Conservation (phyloP, 495 filamentous ascomycete genomes). For the Trichoderma asperelloides region DNA sequence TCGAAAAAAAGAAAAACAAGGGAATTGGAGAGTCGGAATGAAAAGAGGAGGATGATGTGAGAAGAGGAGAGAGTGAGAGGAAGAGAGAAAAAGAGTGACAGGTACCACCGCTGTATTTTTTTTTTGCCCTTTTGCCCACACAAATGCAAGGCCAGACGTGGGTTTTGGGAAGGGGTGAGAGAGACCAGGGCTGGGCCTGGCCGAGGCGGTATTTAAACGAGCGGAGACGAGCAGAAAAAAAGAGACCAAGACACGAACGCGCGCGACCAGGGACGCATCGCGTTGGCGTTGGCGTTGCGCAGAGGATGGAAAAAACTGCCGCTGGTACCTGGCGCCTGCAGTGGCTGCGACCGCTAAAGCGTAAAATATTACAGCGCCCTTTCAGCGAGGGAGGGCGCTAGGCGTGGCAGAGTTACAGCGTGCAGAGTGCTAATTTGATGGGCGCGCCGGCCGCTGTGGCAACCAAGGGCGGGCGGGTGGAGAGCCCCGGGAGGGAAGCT, state of each 20-base stretch:
- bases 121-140: neutral
- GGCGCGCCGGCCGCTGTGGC: neutral
- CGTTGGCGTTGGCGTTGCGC: conserved; percentile 6
- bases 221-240: neutral
- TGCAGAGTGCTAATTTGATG: neutral
- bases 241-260: neutral
- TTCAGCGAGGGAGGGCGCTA: neutral
- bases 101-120: neutral
- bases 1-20: neutral
- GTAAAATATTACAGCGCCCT: neutral
- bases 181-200: neutral
- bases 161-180: conserved; percentile 5
- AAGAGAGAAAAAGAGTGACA: conserved; percentile 4
- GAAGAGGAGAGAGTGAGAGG: neutral
- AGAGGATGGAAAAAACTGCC: neutral
- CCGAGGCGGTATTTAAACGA: conserved; percentile 4
- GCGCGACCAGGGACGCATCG: conserved; percentile 5
- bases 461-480: neutral
- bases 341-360: neutral
- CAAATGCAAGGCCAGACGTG: neutral
- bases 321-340: neutral
- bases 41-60: neutral
- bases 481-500: neutral
- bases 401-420: neutral
- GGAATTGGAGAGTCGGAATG: neutral